These are phyloP conservation scores for Dothideomycetidae sp. DNA, from an alignment of 2,329 filamentous ascomycete species.

Conservation along the genomic window DNA sequence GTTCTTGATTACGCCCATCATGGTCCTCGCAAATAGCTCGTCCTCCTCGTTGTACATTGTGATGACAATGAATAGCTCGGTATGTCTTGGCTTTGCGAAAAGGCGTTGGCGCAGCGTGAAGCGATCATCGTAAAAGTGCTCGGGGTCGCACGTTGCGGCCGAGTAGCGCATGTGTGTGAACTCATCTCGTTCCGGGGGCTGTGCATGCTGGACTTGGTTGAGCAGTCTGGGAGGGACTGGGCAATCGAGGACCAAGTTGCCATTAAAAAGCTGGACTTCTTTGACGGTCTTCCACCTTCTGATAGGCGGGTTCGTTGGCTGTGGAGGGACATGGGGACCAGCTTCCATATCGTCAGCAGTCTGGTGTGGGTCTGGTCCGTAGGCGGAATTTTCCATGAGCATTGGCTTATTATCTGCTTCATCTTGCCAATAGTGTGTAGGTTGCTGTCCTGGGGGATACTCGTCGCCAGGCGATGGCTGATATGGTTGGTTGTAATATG, in stretches of 20 bases:
- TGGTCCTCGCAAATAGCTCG: slow-evolving; percentile 82
- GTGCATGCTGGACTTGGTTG: slow-evolving; percentile 72
- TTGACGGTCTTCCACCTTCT: slow-evolving; percentile 97
- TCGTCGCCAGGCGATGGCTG: slow-evolving; percentile 37
- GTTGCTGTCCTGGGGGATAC: slow-evolving; percentile 8
- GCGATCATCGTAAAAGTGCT: slow-evolving; percentile 72
- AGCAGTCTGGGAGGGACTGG: slow-evolving; percentile 81
- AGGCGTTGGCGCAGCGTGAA: slow-evolving; percentile 85
- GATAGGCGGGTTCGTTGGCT: slow-evolving; percentile 47
- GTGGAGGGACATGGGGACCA: slow-evolving; percentile 26
- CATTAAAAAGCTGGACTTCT: slow-evolving; percentile 91
- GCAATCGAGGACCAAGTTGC: slow-evolving; percentile 92
- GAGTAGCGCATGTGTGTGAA: slow-evolving; percentile 86
- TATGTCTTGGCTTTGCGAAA: slow-evolving; percentile 83
- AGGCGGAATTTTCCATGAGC: slow-evolving; percentile 47
- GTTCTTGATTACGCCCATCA: slow-evolving; percentile 97
- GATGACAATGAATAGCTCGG: slow-evolving; percentile 88
- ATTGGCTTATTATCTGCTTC: slow-evolving; percentile 65
- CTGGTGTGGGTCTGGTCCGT: slow-evolving; percentile 44
- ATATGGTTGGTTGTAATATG: slow-evolving; percentile 74
- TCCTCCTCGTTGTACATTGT: slow-evolving; percentile 99
- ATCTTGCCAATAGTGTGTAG: slow-evolving; percentile 43
- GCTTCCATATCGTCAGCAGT: slow-evolving; percentile 20
- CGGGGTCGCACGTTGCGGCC: slow-evolving; percentile 85
- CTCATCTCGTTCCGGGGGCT: slow-evolving; percentile 70